phyloP scores from a whole-genome alignment of 2,329 filamentous ascomycete species.

The Fusarium torulosum region DNA sequence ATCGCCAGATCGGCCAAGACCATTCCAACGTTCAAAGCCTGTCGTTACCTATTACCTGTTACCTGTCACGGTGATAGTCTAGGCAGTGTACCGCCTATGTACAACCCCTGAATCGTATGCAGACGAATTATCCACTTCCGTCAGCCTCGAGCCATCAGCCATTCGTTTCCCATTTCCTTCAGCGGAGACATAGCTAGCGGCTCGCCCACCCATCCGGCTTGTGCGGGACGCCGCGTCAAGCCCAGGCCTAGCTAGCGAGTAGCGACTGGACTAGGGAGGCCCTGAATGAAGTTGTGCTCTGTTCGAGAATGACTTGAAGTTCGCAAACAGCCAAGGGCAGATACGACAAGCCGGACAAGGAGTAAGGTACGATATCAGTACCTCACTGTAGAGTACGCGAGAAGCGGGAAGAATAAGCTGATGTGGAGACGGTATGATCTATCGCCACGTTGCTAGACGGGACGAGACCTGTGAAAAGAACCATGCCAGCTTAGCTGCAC shows the following conservation, averaged over 20 bases:
- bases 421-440: constrained; percentile 34
- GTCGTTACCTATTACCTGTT: background rate
- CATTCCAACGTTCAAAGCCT: constrained; percentile 13
- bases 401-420: constrained; percentile 28
- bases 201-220: constrained; percentile 10
- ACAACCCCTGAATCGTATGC: constrained; percentile 37
- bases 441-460: constrained; percentile 37
- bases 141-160: too few relatives aligned
- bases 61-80: constrained; percentile 25
- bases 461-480: constrained; percentile 21
- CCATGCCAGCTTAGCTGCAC: constrained; percentile 27
- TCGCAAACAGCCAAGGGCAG: constrained; percentile 23
- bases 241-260: constrained; percentile 16
- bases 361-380: background rate
- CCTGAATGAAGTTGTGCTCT: constrained; percentile 20
- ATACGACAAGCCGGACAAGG: background rate
- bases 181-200: too few relatives aligned
- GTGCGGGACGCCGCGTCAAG: constrained; percentile 31
- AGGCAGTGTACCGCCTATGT: background rate
- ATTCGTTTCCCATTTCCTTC: too few relatives aligned
- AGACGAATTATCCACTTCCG: constrained; percentile 31
- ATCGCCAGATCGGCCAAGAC: constrained; percentile 15
- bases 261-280: constrained; percentile 17
- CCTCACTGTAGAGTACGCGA: background rate
- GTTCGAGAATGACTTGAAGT: constrained; percentile 22